A percentile compares a stretch with the other conserved stretches of the same genome.
These are phyloP conservation scores for Neofusicoccum umdonicola DNA, from an alignment of 2,329 filamentous ascomycete species.

Conservation along the genomic window DNA sequence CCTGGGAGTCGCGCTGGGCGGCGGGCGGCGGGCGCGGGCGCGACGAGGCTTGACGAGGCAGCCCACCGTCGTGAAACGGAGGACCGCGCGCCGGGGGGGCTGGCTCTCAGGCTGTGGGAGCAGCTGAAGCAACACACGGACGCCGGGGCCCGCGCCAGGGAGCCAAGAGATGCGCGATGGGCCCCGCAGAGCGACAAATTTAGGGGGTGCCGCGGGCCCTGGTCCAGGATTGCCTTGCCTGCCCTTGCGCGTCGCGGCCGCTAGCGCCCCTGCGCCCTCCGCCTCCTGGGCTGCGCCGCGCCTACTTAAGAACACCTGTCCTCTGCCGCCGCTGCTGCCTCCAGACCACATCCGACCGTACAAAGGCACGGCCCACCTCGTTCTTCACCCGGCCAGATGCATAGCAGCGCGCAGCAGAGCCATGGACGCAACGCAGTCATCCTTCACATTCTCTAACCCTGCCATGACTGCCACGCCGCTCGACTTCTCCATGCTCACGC, in stretches of 20 bases:
- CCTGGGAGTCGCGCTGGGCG: neutral
- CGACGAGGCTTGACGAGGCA: neutral
- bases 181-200: neutral
- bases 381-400: neutral
- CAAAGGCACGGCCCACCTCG: conserved; percentile 15
- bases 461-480: conserved; percentile 8
- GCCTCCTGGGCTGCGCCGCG: conserved; percentile 4
- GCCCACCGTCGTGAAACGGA: conserved; percentile 14
- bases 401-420: neutral
- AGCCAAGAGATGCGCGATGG: conserved; percentile 4
- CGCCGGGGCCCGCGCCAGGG: neutral
- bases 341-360: conserved; percentile 12
- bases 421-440: conserved; percentile 10
- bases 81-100: neutral
- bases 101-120: neutral
- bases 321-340: conserved; percentile 10
- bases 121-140: conserved; percentile 12
- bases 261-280: neutral
- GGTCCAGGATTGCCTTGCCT: neutral
- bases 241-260: neutral
- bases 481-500: conserved; percentile 11
- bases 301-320: conserved; percentile 18
- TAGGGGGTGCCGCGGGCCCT: neutral
- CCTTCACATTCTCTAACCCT: conserved; percentile 1
- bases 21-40: neutral